Evolutionary conservation across 352 stramenopile species (phyloP), one percentile per base, ranked within the genome.

Genomic region (Globisporangium spiculum): DNA sequence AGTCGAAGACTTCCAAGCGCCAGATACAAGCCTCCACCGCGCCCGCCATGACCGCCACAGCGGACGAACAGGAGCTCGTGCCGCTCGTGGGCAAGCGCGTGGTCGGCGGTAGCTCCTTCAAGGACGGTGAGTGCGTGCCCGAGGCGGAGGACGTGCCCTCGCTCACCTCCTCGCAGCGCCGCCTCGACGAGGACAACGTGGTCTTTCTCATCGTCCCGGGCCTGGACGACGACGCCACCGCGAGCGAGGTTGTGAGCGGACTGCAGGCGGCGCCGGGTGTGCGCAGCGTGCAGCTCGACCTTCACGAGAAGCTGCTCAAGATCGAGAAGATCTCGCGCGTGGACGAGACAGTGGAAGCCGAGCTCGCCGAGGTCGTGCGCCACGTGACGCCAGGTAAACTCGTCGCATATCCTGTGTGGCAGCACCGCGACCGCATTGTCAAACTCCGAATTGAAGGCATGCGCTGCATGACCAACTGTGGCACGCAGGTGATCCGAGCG

Each of bases 401-500:
- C 26, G 69, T 87, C 4, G 87, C 84, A 27, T 95, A 92, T 62
- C 87, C 87, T 1, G 85, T 95, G 68, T 95, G 87, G 87, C 83
- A 93, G 63, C 84, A 93, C 63, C 80, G 84, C 65, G 85, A 95
- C 55, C 87, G 87, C 60, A 89, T 93, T 48, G 85, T 95, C 60
- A 80, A 75, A 48, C 75, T 95, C 32, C 74, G 74, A 32, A 83
- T 96, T 55, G 79, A 93, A 16, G 89, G 89, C 22, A 96, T 96
- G 88, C 84, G 87, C 58, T 96, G 89, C 71, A 94, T 94, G 84
- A 94, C 80, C 27, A 96, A 94, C 71, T 96, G 89, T 63, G 89
- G 88, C 8, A 73, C 66, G 12, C 88, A 91, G 53, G 88, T 96
- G 41, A 90, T 94, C 67, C 79, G 78, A 41, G 89, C 89, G 48